A percentile compares a stretch with the other conserved stretches of the same genome.
Conservation (phyloP, 805 yeast genomes). For the Komagataella populi region DNA sequence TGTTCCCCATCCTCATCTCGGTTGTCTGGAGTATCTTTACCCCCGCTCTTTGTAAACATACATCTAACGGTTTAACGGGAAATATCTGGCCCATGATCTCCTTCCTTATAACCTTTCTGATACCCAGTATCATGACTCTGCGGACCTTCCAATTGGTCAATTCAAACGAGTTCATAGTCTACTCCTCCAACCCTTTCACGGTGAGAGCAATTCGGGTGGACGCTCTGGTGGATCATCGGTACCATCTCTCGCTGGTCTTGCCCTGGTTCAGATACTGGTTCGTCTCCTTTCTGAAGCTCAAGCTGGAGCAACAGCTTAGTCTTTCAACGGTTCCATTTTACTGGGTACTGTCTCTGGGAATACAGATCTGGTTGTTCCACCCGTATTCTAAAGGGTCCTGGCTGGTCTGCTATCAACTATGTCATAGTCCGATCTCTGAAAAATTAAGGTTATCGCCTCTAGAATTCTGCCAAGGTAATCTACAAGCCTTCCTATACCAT, state of each 20-base stretch:
- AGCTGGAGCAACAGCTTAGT: neutral
- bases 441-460: neutral
- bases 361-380: neutral
- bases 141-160: neutral
- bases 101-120: neutral
- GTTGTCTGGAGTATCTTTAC: neutral
- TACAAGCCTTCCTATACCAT: neutral
- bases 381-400: neutral
- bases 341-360: neutral
- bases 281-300: neutral
- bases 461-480: neutral
- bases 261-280: neutral
- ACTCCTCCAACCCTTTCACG: neutral
- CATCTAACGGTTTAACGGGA: neutral
- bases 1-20: neutral
- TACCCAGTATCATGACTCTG: neutral
- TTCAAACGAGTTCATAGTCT: neutral
- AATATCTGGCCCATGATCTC: neutral
- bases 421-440: neutral
- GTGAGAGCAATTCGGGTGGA: neutral
- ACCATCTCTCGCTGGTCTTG: neutral
- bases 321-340: neutral
- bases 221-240: neutral
- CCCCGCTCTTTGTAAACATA: neutral
- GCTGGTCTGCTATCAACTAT: neutral